Conservation (phyloP, 2,329 filamentous ascomycete species). For the Aciculosporium take region DNA sequence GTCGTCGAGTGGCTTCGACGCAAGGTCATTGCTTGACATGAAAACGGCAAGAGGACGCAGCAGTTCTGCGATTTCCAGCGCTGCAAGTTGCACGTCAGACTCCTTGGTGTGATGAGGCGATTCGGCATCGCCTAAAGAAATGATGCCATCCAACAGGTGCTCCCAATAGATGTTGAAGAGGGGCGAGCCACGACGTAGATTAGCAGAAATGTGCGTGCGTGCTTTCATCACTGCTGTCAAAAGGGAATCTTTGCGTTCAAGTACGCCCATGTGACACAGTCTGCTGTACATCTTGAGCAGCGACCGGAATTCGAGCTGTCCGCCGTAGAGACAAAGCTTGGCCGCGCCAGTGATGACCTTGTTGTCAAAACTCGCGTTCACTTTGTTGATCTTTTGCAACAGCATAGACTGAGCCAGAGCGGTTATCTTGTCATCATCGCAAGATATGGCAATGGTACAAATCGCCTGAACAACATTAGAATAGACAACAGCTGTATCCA, state of each 20-base stretch:
- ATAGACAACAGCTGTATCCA: slow-evolving; percentile 65
- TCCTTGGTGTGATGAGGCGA: slow-evolving; percentile 60
- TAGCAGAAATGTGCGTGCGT: slow-evolving; percentile 61
- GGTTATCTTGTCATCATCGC: slow-evolving; percentile 80
- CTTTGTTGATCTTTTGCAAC: slow-evolving; percentile 83
- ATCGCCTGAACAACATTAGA: slow-evolving; percentile 90
- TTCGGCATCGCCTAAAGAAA: slow-evolving; percentile 78
- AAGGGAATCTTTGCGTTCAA: slow-evolving; percentile 52
- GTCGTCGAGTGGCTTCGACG: slow-evolving; percentile 33
- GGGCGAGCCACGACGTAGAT: slow-evolving; percentile 52
- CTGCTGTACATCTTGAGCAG: slow-evolving; percentile 72
- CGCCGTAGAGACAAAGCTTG: slow-evolving; percentile 60
- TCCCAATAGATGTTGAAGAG: slow-evolving; percentile 73
- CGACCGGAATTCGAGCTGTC: slow-evolving; percentile 68
- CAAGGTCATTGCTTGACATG: slow-evolving; percentile 52
- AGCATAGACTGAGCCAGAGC: slow-evolving; percentile 90
- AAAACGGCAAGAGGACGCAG: slow-evolving; percentile 78
- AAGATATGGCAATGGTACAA: slow-evolving; percentile 71
- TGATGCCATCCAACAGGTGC: slow-evolving; percentile 71
- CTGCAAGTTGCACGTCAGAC: slow-evolving; percentile 67
- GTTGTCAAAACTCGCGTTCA: slow-evolving; percentile 66
- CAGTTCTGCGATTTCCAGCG: slow-evolving; percentile 75
- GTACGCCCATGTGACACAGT: slow-evolving; percentile 57
- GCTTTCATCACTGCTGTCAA: slow-evolving; percentile 65
- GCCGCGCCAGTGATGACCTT: slow-evolving; percentile 77